Percentiles rank a stretch among this genome's conserved stretches.
Conservation (phyloP, 805 yeast species). For the Sugiyamaella lignohabitans region DNA sequence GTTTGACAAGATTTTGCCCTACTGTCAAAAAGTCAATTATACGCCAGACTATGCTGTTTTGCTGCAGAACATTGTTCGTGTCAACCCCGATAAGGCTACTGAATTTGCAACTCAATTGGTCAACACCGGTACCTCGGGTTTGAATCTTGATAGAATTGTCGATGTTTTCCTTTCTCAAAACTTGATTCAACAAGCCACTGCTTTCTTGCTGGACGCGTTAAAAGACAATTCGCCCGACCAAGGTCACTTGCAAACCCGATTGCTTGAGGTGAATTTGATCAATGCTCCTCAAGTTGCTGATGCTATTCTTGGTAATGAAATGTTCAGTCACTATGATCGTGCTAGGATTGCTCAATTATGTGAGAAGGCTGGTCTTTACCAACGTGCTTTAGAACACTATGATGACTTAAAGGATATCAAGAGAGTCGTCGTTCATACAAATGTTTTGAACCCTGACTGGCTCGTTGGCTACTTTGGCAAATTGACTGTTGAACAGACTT, state of each 20-base stretch:
- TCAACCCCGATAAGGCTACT: constrained; percentile 95
- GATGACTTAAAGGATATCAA: constrained; percentile 93
- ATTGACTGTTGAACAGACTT: constrained; percentile 87
- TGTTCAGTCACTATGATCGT: constrained; percentile 93
- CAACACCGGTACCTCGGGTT: constrained; percentile 50
- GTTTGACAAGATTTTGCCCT: constrained; percentile 91
- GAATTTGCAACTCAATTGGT: constrained; percentile 90
- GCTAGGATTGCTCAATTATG: constrained; percentile 87
- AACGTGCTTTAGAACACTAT: constrained; percentile 93
- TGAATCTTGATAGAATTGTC: constrained; percentile 80
- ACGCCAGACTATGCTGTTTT: constrained; percentile 85
- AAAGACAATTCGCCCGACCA: constrained; percentile 91
- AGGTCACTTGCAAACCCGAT: constrained; percentile 91
- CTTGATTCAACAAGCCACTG: constrained; percentile 95
- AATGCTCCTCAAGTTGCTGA: constrained; percentile 99
- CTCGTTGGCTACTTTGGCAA: constrained; percentile 87
- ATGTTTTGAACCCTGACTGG: constrained; percentile 85
- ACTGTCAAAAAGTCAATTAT: constrained; percentile 81
- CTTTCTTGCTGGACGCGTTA: constrained; percentile 89
- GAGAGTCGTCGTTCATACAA: constrained; percentile 84
- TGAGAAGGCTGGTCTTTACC: constrained; percentile 93
- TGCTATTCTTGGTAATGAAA: constrained; percentile 91
- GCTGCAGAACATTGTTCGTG: constrained; percentile 83
- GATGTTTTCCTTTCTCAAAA: constrained; percentile 94
- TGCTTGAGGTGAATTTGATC: constrained; percentile 83